A percentile compares a stretch with the other conserved stretches of the same genome.
These are phyloP conservation scores for Apophysomyces elegans DNA, from an alignment of 371 early-diverging fungal genomes.

Conservation along the genomic window DNA sequence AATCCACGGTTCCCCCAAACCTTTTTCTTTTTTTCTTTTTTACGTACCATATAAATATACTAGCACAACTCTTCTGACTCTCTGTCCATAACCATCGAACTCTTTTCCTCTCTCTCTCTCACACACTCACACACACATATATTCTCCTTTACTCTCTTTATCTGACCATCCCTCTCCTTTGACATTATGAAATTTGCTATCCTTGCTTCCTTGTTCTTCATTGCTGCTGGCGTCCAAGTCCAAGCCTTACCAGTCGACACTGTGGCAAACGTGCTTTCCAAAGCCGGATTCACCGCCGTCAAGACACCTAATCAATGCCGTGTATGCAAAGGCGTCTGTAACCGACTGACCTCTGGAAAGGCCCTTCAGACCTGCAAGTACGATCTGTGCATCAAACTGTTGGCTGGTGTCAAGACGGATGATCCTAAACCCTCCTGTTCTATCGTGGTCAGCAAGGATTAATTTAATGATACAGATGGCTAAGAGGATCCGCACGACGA, in stretches of 20 bases:
- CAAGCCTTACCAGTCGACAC: not conserved
- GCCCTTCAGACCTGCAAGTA: slow-evolving; percentile 1
- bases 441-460: not conserved
- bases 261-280: not conserved
- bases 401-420: not conserved
- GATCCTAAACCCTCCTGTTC: not conserved
- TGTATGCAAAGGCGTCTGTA: not conserved
- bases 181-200: not conserved
- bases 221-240: slow-evolving; percentile 5
- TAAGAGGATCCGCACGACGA: too few relatives aligned
- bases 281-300: not conserved
- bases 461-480: not conserved
- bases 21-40: too few relatives aligned
- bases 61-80: too few relatives aligned
- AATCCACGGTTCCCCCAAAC: too few relatives aligned
- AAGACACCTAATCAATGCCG: slow-evolving; percentile 1
- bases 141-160: not conserved
- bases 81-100: too few relatives aligned
- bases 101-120: too few relatives aligned
- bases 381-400: not conserved
- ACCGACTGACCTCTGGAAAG: not conserved
- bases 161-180: not conserved
- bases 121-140: too few relatives aligned
- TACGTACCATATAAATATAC: too few relatives aligned
- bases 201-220: not conserved